Evolutionary conservation across 345 rosid genomes (phyloP).

Genomic region (Hibiscus syriacus): DNA sequence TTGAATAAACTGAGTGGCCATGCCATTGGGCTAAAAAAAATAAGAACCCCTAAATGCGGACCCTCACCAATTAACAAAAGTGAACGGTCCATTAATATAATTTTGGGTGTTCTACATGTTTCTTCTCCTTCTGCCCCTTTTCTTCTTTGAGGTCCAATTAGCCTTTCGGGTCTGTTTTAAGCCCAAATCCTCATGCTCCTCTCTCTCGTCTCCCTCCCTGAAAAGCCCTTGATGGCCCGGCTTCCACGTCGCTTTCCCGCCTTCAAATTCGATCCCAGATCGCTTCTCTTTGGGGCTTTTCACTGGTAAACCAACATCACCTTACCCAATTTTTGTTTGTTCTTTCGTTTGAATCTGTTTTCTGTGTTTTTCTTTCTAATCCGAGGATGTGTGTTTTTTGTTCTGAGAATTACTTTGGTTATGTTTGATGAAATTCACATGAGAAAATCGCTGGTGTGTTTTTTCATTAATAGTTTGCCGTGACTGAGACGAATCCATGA

Average conservation of each 20-base stretch:
- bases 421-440: neutral
- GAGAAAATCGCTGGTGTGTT: neutral
- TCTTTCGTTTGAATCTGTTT: neutral
- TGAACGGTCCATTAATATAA: slow-evolving; percentile 6
- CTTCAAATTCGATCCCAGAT: slow-evolving; percentile 13
- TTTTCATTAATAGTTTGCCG: neutral
- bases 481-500: neutral
- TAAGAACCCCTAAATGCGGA: neutral
- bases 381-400: neutral
- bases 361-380: neutral
- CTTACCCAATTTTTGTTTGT: neutral
- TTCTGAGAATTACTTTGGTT: neutral
- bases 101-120: slow-evolving; percentile 8
- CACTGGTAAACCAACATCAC: slow-evolving; percentile 9
- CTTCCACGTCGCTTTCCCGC: slow-evolving; percentile 11
- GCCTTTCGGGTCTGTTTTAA: slow-evolving; percentile 37
- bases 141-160: slow-evolving; percentile 37
- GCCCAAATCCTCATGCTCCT: slow-evolving; percentile 35
- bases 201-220: slow-evolving; percentile 6
- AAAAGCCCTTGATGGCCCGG: slow-evolving; percentile 33
- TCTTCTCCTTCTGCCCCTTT: no score
- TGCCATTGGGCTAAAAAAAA: neutral
- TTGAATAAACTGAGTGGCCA: neutral
- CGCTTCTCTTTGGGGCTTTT: neutral
- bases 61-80: neutral